Evolutionary conservation across 2,329 filamentous ascomycete species (phyloP).

Genomic region (Alternaria gansuensis): DNA sequence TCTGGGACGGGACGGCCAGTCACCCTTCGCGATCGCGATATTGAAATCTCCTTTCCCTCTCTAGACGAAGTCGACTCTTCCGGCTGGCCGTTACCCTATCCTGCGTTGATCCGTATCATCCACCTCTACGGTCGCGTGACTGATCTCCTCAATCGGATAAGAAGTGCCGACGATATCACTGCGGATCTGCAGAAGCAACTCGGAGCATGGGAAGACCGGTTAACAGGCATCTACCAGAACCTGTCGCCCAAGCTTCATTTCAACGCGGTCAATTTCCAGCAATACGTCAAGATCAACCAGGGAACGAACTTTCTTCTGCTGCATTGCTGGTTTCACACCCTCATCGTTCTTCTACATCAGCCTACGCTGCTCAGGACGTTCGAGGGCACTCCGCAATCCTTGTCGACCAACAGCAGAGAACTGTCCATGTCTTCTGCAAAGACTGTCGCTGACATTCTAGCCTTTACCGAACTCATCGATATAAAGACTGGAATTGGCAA

Average conservation of each 20-base stretch:
- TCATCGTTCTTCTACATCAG: conserved; percentile 85
- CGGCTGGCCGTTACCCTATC: conserved; percentile 80
- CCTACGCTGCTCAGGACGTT: conserved; percentile 84
- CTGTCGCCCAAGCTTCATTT: conserved; percentile 80
- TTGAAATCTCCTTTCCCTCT: conserved; percentile 76
- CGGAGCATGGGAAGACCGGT: conserved; percentile 78
- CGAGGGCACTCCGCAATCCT: conserved; percentile 71
- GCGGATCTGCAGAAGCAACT: conserved; percentile 76
- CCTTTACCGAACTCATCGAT: conserved; percentile 85
- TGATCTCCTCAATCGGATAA: conserved; percentile 83
- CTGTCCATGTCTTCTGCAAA: conserved; percentile 88
- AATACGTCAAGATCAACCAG: conserved; percentile 80
- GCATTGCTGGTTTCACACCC: conserved; percentile 88
- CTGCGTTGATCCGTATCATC: conserved; percentile 81
- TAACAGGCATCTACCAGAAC: conserved; percentile 77
- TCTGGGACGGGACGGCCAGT: conserved; percentile 86
- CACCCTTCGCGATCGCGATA: conserved; percentile 83
- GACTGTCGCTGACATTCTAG: conserved; percentile 87
- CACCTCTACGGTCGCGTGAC: conserved; percentile 86
- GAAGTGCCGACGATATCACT: conserved; percentile 76
- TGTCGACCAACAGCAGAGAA: conserved; percentile 82
- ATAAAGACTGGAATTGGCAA: conserved; percentile 87
- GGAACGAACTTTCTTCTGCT: conserved; percentile 87
- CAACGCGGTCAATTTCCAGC: conserved; percentile 84
- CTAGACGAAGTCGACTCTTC: conserved; percentile 64